A percentile compares a stretch with the other conserved stretches of the same genome.
phyloP scores from a whole-genome alignment of 2,329 filamentous ascomycete genomes.

The Penicillium corylophilum region DNA sequence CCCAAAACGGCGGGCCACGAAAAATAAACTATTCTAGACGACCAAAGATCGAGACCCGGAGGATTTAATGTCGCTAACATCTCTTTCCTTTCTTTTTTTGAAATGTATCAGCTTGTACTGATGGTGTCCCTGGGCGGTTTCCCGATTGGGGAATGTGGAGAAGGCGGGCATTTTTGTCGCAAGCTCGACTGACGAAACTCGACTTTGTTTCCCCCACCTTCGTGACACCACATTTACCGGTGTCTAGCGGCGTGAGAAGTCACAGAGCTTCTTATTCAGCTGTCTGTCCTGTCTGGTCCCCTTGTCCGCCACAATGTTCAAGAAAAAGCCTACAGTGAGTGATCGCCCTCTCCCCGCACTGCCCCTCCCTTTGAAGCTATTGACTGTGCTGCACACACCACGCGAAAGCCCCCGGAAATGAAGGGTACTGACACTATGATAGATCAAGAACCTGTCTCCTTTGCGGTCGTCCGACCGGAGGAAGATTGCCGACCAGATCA shows the following conservation, averaged over 20 bases:
- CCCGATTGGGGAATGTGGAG: neutral
- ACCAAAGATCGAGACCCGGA: too few species aligned
- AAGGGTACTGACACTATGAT: slow-evolving; percentile 9
- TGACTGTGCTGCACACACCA: neutral
- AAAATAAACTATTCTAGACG: too few species aligned
- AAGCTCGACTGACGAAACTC: neutral
- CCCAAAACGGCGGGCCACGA: too few species aligned
- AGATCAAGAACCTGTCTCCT: slow-evolving; percentile 67
- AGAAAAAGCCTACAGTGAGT: slow-evolving; percentile 60
- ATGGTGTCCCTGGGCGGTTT: neutral
- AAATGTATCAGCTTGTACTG: too few species aligned
- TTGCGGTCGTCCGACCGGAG: slow-evolving; percentile 67
- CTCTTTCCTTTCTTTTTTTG: too few species aligned
- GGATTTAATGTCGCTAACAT: too few species aligned
- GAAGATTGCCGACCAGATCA: slow-evolving; percentile 66
- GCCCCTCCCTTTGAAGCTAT: slow-evolving; percentile 18
- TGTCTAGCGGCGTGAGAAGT: neutral
- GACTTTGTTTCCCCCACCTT: neutral
- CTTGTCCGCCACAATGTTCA: slow-evolving; percentile 52
- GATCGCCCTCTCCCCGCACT: slow-evolving; percentile 27
- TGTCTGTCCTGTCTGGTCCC: neutral
- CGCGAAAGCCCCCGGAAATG: neutral
- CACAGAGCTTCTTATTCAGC: neutral
- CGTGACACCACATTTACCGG: neutral
- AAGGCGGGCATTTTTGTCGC: neutral